Conservation (phyloP, 768 basidiomycete species). For the Suillus luteus region DNA sequence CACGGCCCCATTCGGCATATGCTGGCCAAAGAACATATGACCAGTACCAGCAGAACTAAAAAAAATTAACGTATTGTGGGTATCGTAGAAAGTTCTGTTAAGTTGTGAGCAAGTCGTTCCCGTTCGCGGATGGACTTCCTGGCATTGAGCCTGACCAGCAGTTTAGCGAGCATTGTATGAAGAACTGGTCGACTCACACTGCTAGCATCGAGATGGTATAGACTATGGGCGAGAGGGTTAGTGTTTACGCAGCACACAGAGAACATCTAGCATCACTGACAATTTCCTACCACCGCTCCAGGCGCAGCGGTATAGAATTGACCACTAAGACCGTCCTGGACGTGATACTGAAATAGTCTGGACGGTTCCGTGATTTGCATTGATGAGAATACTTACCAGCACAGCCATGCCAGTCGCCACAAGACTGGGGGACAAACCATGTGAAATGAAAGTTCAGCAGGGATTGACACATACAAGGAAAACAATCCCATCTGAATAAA, state of each 20-base stretch:
- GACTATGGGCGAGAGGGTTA: conserved; percentile 9
- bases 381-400: conserved; percentile 12
- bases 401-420: conserved; percentile 11
- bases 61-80: conserved; percentile 13
- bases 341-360: conserved; percentile 17
- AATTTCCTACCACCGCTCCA: conserved; percentile 20
- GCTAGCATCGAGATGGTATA: conserved; percentile 28
- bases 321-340: conserved; percentile 10
- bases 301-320: conserved; percentile 17
- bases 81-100: conserved; percentile 21
- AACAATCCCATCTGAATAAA: conserved; percentile 26
- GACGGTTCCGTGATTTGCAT: background rate
- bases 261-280: conserved; percentile 12
- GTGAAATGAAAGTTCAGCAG: background rate
- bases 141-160: conserved; percentile 11
- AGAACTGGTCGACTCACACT: conserved; percentile 19
- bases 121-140: conserved; percentile 21
- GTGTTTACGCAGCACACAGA: background rate
- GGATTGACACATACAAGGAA: conserved; percentile 16
- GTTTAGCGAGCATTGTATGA: background rate
- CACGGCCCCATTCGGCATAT: background rate
- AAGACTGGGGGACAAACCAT: conserved; percentile 7
- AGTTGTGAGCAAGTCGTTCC: background rate
- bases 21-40: background rate
- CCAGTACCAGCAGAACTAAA: background rate